phyloP scores from a whole-genome alignment of 2,329 filamentous ascomycete species.

The Aureobasidium sp. region DNA sequence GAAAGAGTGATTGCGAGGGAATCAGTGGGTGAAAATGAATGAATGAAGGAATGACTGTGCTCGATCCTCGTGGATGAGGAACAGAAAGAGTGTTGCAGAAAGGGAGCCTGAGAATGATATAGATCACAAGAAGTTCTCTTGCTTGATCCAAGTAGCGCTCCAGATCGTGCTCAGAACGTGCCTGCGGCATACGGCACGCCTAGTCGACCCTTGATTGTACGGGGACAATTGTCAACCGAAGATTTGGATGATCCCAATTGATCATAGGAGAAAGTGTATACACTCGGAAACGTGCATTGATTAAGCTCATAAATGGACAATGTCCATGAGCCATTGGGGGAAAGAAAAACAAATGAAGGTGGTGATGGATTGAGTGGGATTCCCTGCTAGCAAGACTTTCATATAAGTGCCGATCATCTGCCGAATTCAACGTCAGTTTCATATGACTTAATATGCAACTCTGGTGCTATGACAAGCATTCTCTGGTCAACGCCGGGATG shows the following conservation, averaged over 20 bases:
- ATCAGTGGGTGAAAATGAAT: neutral
- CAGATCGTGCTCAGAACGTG: neutral
- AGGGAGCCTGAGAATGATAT: neutral
- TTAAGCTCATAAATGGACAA: neutral
- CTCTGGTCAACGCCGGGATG: neutral
- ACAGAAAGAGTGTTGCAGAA: neutral
- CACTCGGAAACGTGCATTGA: neutral
- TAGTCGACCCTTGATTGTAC: neutral
- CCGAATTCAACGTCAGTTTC: neutral
- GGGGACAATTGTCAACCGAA: neutral
- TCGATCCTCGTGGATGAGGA: neutral
- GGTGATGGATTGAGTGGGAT: neutral
- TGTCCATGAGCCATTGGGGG: neutral
- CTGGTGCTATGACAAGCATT: neutral
- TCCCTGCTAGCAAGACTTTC: neutral
- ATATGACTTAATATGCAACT: neutral
- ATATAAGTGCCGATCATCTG: slow-evolving; percentile 1
- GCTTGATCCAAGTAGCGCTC: neutral
- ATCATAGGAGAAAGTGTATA: neutral
- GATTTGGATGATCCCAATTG: neutral
- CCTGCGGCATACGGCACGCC: neutral
- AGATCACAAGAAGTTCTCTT: neutral
- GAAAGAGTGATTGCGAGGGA: neutral
- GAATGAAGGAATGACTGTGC: slow-evolving; percentile 2
- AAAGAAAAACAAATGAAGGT: neutral